Evolutionary conservation across 352 stramenopile genomes (phyloP), one percentile per base, ranked within the genome.

Genomic region (Stramenopiles sp.): DNA sequence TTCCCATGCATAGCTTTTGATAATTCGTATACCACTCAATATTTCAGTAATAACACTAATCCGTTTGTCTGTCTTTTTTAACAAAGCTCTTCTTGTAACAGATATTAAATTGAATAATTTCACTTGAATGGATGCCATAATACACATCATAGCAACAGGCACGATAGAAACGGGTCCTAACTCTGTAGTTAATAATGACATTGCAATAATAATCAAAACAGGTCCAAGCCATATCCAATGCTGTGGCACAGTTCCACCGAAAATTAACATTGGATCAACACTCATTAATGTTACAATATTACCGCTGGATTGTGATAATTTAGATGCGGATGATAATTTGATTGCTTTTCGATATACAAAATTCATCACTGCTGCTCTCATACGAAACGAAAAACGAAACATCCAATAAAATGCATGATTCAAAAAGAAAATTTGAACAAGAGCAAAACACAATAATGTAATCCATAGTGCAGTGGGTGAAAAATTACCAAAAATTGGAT

Each of bases 1-100:
- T 83, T 97, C 91, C 91, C 91, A 97, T 4, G 91, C 91, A 84
- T 97, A 94, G 76, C 97, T 89, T 81, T 98, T 98, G 82, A 97
- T 93, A 78, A 96, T 94, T 73, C 92, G 87, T 82, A 97, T 96
- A 32, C 86, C 86, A 30, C 82, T 83, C 32, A 92, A 87, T 69
- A 92, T 85, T 32, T 91, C 86, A n/a, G 82, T 85, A 32, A 90
- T 31, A 13, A 76, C 4, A 4, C 13, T 76, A 13, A 76, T 20
- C 13, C 65, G 4, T 76, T 13, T 76, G 4, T 76, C 65, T 13
- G 65, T 76, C 4, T 13, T 13, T 76, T 76, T 76, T 13, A 33
- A 4, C 4, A 31, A 4, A 31, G 13, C 65, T 20, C 13, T 31
- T 33, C 30, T 33, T 13, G 13, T 13, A 4, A 4, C 31, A 7